Percentiles rank a stretch among this genome's conserved stretches.
phyloP scores from a whole-genome alignment of 1,284 basidiomycete genomes.

The Cystobasidium pallidum region DNA sequence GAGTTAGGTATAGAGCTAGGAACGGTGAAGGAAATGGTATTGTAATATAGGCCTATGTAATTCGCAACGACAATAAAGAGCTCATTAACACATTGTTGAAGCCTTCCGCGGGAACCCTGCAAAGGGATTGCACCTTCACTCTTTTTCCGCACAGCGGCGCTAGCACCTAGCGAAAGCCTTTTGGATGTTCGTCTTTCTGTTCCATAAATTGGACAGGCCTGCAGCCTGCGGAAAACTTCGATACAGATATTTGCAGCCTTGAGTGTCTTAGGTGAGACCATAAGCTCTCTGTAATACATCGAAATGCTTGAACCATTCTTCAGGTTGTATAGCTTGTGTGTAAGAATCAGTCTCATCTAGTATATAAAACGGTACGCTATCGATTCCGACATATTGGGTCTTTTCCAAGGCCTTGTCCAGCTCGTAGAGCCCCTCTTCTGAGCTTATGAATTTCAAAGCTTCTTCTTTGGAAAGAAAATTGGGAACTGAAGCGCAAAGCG shows the following conservation, averaged over 20 bases:
- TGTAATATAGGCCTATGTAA: constrained; percentile 11
- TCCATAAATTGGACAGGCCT: no score
- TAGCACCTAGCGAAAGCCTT: no score
- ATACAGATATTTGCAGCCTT: no score
- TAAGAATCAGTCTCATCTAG: constrained; percentile 38
- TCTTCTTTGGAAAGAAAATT: constrained; percentile 25
- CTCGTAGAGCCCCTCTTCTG: constrained; percentile 39
- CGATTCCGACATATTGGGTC: constrained; percentile 20
- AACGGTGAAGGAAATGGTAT: not conserved
- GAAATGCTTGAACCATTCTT: constrained; percentile 40
- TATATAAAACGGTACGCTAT: constrained; percentile 37
- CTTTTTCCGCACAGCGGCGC: no score
- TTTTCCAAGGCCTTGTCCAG: constrained; percentile 42
- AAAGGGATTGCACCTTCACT: no score
- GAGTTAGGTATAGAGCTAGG: not conserved
- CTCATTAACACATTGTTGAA: not conserved
- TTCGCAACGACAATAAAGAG: not conserved
- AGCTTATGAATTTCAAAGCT: constrained; percentile 30
- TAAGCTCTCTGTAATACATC: constrained; percentile 35
- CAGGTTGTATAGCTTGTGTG: constrained; percentile 27
- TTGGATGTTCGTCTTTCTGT: no score
- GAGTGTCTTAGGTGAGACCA: constrained; percentile 11
- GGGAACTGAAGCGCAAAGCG: not conserved
- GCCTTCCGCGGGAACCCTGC: no score
- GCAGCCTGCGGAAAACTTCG: no score